Percentiles rank a stretch among this genome's conserved stretches.
These are phyloP conservation scores for Monsonia emarginata DNA, from an alignment of 441 rosid species.

Conservation along the genomic window DNA sequence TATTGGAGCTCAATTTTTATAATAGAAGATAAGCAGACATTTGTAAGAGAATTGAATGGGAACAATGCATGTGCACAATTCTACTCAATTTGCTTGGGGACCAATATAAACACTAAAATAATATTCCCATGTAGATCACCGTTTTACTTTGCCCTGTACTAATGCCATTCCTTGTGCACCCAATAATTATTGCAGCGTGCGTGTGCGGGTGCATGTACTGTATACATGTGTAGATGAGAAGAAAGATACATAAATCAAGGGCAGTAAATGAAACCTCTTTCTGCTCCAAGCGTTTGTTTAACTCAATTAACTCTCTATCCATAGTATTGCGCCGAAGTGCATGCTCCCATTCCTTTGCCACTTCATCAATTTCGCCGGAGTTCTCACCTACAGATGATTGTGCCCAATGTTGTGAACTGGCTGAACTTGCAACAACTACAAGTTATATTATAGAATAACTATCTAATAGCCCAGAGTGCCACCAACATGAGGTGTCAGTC, in stretches of 20 bases:
- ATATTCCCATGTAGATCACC: neutral
- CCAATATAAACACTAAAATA: neutral
- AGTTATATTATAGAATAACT: neutral
- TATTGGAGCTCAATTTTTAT: neutral
- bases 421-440: neutral
- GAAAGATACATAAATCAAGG: conserved; percentile 10
- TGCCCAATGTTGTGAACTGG: neutral
- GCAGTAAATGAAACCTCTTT: conserved; percentile 43
- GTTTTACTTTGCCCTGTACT: neutral
- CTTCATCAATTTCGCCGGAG: conserved; percentile 46
- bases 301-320: conserved; percentile 54
- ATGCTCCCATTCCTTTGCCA: conserved; percentile 58
- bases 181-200: neutral
- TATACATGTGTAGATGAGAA: conserved; percentile 1
- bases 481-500: neutral
- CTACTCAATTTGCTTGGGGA: neutral
- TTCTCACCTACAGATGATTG: conserved; percentile 28
- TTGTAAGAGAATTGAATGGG: neutral
- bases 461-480: neutral
- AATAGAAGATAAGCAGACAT: neutral
- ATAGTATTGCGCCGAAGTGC: conserved; percentile 40
- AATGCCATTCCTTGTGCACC: conserved; percentile 2
- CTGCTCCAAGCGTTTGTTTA: conserved; percentile 54
- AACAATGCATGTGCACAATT: neutral
- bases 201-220: neutral